Percentiles rank a stretch among this genome's conserved stretches.
Evolutionary conservation across 306 rosid species (phyloP).

Genomic region (Abrus precatorius): DNA sequence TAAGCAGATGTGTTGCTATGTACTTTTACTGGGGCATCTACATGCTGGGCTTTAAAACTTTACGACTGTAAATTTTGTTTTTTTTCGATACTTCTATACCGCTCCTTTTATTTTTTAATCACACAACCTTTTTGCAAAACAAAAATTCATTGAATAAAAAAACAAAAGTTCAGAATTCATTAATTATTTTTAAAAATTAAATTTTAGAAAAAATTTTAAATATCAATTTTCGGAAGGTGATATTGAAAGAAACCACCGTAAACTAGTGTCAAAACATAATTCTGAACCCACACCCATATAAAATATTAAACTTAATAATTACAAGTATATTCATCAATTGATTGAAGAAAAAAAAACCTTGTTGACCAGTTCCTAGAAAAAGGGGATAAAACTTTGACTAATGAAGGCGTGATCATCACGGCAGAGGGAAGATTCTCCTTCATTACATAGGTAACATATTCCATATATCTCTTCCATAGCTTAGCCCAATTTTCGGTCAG

Average conservation of each 20-base stretch:
- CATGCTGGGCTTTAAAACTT: background rate
- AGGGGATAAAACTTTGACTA: slow-evolving; percentile 38
- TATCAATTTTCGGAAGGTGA: too few relatives aligned
- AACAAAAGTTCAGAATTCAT: too few relatives aligned
- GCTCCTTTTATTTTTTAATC: too few relatives aligned
- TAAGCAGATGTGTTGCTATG: background rate
- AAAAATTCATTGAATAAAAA: too few relatives aligned
- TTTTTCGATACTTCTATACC: too few relatives aligned
- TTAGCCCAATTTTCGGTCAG: too few relatives aligned
- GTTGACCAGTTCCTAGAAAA: slow-evolving; percentile 31
- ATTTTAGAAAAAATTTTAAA: too few relatives aligned
- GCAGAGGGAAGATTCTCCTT: background rate
- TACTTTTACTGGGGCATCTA: background rate
- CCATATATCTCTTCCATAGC: background rate
- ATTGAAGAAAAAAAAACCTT: too few relatives aligned
- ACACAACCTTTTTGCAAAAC: too few relatives aligned
- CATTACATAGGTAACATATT: background rate
- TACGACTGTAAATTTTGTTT: background rate
- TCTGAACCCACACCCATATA: too few relatives aligned
- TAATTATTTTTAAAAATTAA: too few relatives aligned
- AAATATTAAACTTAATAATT: background rate
- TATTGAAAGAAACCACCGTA: background rate
- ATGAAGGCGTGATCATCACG: slow-evolving; percentile 31
- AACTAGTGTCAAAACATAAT: background rate
- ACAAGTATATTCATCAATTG: background rate